Conservation (phyloP, 1,284 basidiomycete species). For the Athelia sp. region DNA sequence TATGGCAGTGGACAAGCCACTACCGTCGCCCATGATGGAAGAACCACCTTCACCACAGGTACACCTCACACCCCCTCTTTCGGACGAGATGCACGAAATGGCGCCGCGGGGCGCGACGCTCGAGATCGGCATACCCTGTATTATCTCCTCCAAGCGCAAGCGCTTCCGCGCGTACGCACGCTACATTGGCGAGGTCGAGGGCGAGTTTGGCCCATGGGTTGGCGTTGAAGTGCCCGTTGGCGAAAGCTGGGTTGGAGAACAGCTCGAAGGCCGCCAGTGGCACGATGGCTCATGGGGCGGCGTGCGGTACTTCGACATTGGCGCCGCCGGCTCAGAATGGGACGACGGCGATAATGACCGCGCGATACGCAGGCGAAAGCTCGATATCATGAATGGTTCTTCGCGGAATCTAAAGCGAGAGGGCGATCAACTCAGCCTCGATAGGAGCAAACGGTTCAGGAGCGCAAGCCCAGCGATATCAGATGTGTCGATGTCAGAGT, state of each 20-base stretch:
- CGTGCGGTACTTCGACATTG: constrained; percentile 75
- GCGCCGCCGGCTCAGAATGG: constrained; percentile 47
- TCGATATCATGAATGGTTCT: constrained; percentile 15
- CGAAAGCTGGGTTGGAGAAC: constrained; percentile 49
- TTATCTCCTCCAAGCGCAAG: constrained; percentile 77
- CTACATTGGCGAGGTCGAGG: constrained; percentile 82
- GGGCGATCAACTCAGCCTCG: constrained; percentile 57
- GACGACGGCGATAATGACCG: constrained; percentile 40
- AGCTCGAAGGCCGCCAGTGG: constrained; percentile 63
- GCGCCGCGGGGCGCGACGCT: constrained; percentile 64
- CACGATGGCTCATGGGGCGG: constrained; percentile 80
- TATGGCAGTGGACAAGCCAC: constrained; percentile 2
- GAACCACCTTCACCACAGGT: neutral
- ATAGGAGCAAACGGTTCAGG: constrained; percentile 61
- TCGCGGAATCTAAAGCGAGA: constrained; percentile 51
- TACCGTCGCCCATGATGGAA: neutral
- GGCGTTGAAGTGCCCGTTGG: constrained; percentile 83
- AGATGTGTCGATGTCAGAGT: constrained; percentile 56
- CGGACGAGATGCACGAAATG: constrained; percentile 4
- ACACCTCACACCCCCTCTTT: constrained; percentile 3
- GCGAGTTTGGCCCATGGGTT: constrained; percentile 83
- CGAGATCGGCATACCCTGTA: constrained; percentile 87
- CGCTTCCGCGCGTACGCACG: constrained; percentile 84
- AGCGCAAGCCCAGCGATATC: constrained; percentile 68
- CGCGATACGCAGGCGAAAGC: constrained; percentile 16